Conservation (phyloP, 208 protist species). For the Sergeia podlipaevii region DNA sequence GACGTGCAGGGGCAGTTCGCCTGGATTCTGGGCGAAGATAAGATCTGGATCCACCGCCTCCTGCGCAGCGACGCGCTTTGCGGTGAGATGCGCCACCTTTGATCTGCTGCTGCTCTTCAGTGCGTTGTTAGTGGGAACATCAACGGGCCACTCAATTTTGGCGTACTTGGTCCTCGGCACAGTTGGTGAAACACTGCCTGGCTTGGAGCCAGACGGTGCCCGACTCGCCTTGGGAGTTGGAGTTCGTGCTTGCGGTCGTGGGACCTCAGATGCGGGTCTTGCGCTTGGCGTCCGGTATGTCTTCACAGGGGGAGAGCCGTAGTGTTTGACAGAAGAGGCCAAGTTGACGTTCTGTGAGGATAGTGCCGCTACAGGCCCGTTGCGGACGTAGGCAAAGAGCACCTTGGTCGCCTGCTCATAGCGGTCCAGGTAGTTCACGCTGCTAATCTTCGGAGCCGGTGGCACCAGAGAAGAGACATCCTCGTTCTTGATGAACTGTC, state of each 20-base stretch:
- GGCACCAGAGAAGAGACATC: constrained; percentile 67
- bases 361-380: constrained; percentile 71
- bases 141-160: constrained; percentile 60
- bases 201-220: constrained; percentile 10
- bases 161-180: constrained; percentile 22
- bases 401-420: constrained; percentile 82
- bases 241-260: constrained; percentile 1
- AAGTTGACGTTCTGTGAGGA: constrained; percentile 76
- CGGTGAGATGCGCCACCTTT: constrained; percentile 72
- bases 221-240: constrained; percentile 12
- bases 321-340: constrained; percentile 27
- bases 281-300: constrained; percentile 13
- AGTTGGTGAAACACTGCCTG: constrained; percentile 7
- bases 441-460: constrained; percentile 42
- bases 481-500: constrained; percentile 86
- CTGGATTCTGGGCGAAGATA: constrained; percentile 73
- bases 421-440: constrained; percentile 52
- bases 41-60: constrained; percentile 79
- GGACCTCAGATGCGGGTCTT: constrained; percentile 25
- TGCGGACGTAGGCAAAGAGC: constrained; percentile 81
- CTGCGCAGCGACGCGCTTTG: constrained; percentile 69
- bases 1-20: constrained; percentile 61
- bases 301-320: constrained; percentile 14
- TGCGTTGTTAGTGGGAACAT: constrained; percentile 68
- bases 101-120: constrained; percentile 82